A percentile compares a stretch with the other conserved stretches of the same genome.
phyloP scores from a whole-genome alignment of 2,329 filamentous ascomycete species.

The Diplodia corticola region DNA sequence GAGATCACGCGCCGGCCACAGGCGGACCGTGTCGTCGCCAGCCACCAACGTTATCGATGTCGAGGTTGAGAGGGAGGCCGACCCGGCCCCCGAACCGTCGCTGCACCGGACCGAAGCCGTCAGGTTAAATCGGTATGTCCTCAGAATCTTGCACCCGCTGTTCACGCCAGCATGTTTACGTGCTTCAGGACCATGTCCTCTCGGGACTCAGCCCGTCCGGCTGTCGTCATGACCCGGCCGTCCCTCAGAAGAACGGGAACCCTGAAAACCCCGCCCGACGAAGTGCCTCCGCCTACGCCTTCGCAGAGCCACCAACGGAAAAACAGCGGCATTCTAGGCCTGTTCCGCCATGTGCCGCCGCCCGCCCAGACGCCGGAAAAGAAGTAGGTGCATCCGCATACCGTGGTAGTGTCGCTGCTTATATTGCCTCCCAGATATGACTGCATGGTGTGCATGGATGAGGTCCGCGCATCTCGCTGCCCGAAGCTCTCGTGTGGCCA shows the following conservation, averaged over 20 bases:
- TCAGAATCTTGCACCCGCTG: not conserved
- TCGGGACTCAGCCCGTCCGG: slow-evolving; percentile 33
- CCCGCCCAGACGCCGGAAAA: slow-evolving; percentile 29
- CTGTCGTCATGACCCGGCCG: slow-evolving; percentile 30
- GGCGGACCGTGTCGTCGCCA: slow-evolving; percentile 31
- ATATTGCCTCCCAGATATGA: not conserved
- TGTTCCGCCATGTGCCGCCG: slow-evolving; percentile 34
- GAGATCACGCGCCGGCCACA: slow-evolving; percentile 37
- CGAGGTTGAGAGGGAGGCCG: slow-evolving; percentile 30
- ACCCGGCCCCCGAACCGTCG: slow-evolving; percentile 30
- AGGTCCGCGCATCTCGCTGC: slow-evolving; percentile 25
- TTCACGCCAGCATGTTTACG: slow-evolving; percentile 25
- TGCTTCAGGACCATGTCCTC: slow-evolving; percentile 33
- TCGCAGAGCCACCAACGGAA: slow-evolving; percentile 27
- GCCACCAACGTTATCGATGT: slow-evolving; percentile 36
- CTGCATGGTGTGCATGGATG: slow-evolving; percentile 8
- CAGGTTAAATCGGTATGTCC: slow-evolving; percentile 16
- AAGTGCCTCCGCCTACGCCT: slow-evolving; percentile 28
- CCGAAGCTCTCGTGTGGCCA: slow-evolving; percentile 77
- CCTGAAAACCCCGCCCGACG: slow-evolving; percentile 30
- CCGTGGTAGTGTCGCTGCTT: not conserved
- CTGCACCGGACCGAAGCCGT: slow-evolving; percentile 32
- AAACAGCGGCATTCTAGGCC: slow-evolving; percentile 35
- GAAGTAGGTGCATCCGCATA: slow-evolving; percentile 33
- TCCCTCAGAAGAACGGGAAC: slow-evolving; percentile 36